Evolutionary conservation across 1,284 basidiomycete genomes (phyloP).

Genomic region (Rhodotorula sp.): DNA sequence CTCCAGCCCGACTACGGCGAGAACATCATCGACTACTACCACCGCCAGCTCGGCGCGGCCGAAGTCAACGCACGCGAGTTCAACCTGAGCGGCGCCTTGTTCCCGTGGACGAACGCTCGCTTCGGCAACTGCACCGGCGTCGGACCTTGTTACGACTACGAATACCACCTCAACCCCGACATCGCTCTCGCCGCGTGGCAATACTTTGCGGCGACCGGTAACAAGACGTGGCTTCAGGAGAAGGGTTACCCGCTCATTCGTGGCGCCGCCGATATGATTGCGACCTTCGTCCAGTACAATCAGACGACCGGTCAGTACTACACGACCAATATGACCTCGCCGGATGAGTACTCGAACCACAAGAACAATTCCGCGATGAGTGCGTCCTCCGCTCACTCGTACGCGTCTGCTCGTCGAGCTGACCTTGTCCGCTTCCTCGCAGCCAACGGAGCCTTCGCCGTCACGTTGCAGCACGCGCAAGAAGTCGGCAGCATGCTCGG

Average conservation of each 20-base stretch:
- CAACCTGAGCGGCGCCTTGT: slow-evolving; percentile 39
- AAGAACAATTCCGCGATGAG: slow-evolving; percentile 22
- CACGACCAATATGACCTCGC: slow-evolving; percentile 35
- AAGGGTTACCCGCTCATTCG: slow-evolving; percentile 43
- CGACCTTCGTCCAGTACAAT: slow-evolving; percentile 38
- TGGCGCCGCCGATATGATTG: slow-evolving; percentile 40
- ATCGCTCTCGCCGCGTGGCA: slow-evolving; percentile 41
- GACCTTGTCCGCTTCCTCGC: slow-evolving; percentile 15
- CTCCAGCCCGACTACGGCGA: slow-evolving; percentile 41
- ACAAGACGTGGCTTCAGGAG: slow-evolving; percentile 40
- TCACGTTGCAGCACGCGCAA: slow-evolving; percentile 32
- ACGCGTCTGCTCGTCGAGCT: no score
- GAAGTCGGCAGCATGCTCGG: slow-evolving; percentile 34
- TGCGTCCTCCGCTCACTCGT: background rate
- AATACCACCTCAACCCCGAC: slow-evolving; percentile 45
- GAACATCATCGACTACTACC: slow-evolving; percentile 43
- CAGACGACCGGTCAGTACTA: slow-evolving; percentile 28
- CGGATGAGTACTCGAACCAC: slow-evolving; percentile 30
- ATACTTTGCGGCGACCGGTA: slow-evolving; percentile 42
- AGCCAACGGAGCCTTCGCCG: slow-evolving; percentile 43
- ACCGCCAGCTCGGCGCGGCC: slow-evolving; percentile 37
- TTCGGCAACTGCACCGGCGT: slow-evolving; percentile 40
- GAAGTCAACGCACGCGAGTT: slow-evolving; percentile 28
- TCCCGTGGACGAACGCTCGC: slow-evolving; percentile 43
- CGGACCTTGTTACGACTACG: slow-evolving; percentile 24